Evolutionary conservation across 2,329 filamentous ascomycete species (phyloP).

Genomic region (Microsporum canis): DNA sequence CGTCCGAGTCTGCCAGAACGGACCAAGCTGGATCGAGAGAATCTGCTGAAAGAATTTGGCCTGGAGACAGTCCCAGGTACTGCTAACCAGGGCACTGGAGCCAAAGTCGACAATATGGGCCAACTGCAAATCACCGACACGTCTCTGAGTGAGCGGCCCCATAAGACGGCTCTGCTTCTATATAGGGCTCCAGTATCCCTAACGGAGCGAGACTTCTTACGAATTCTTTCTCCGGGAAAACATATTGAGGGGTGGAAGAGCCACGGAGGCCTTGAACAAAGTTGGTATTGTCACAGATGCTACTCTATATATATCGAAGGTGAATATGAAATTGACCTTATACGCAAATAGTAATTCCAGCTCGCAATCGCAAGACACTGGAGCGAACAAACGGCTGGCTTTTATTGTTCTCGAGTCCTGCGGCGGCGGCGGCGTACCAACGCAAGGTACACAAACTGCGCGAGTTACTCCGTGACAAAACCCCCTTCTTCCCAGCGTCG

Average conservation of each 20-base stretch:
- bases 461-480: constrained; percentile 11
- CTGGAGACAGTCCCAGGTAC: constrained; percentile 15
- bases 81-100: constrained; percentile 9
- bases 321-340: neutral
- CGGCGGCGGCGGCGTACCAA: constrained; percentile 16
- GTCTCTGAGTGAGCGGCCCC: constrained; percentile 10
- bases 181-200: constrained; percentile 13
- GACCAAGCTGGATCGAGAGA: neutral
- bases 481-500: constrained; percentile 8
- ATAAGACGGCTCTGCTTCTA: constrained; percentile 16
- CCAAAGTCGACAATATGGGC: constrained; percentile 10
- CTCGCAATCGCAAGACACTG: constrained; percentile 14
- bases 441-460: constrained; percentile 11
- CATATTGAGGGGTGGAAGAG: constrained; percentile 11
- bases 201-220: constrained; percentile 15
- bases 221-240: constrained; percentile 11
- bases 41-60: constrained; percentile 13
- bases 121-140: constrained; percentile 12
- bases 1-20: neutral
- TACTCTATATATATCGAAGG: neutral
- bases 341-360: constrained; percentile 15
- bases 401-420: constrained; percentile 15
- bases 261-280: constrained; percentile 13
- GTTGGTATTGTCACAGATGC: constrained; percentile 5
- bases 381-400: constrained; percentile 15